A percentile compares a stretch with the other conserved stretches of the same genome.
These are phyloP conservation scores for Pyrenochaeta sp. DNA, from an alignment of 2,329 filamentous ascomycete genomes.

Conservation along the genomic window DNA sequence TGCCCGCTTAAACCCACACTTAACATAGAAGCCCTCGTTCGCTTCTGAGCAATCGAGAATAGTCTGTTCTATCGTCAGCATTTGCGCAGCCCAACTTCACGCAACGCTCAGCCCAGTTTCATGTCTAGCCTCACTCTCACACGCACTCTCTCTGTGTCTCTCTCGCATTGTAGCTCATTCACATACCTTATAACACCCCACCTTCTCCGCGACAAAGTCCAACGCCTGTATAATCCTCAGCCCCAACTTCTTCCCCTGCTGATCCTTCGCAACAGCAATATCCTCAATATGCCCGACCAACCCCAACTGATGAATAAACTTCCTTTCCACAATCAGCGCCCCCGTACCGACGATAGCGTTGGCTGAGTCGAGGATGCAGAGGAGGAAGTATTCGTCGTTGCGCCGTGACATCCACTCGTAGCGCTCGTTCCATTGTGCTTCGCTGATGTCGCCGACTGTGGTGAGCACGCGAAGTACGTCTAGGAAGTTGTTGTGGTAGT, in stretches of 20 bases:
- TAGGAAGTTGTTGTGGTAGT: slow-evolving; percentile 85
- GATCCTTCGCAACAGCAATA: slow-evolving; percentile 91
- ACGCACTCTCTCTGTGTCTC: neutral
- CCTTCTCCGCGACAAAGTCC: slow-evolving; percentile 84
- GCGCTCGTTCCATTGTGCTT: slow-evolving; percentile 75
- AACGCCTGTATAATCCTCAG: slow-evolving; percentile 92
- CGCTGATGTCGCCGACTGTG: slow-evolving; percentile 85
- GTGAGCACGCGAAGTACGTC: slow-evolving; percentile 92
- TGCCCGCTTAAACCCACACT: slow-evolving; percentile 92
- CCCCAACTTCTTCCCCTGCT: slow-evolving; percentile 97
- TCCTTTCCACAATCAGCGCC: slow-evolving; percentile 88
- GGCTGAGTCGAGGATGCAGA: slow-evolving; percentile 81
- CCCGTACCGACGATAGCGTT: slow-evolving; percentile 86
- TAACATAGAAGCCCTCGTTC: slow-evolving; percentile 97
- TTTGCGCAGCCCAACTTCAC: neutral
- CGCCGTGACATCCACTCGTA: slow-evolving; percentile 82
- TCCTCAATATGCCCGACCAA: slow-evolving; percentile 96
- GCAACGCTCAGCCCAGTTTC: neutral
- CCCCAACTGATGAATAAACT: slow-evolving; percentile 86
- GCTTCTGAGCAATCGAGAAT: slow-evolving; percentile 96
- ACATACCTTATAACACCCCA: slow-evolving; percentile 87
- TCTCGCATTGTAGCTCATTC: too few species aligned
- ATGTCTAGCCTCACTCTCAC: neutral
- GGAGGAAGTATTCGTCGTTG: slow-evolving; percentile 82
- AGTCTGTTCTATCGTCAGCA: slow-evolving; percentile 61